Evolutionary conservation across 1,139 yeast genomes (phyloP).

Genomic region (Diutina ranongensis): DNA sequence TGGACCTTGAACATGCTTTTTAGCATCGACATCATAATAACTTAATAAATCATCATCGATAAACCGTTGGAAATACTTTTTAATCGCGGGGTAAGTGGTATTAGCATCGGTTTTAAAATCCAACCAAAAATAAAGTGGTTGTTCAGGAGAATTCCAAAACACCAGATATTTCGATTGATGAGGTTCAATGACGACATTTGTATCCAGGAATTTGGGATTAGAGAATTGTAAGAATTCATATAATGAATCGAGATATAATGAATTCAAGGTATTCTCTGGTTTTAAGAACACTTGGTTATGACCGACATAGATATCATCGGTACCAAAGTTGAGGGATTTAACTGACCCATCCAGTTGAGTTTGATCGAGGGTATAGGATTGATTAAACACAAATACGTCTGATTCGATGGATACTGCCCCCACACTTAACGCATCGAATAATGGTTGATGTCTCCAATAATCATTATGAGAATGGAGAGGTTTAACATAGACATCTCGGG

Average conservation of each 20-base stretch:
- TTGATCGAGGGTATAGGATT: slow-evolving; percentile 11
- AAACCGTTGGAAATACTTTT: slow-evolving; percentile 21
- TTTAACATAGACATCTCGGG: slow-evolving; percentile 37
- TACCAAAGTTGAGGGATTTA: slow-evolving; percentile 13
- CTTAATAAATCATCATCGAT: slow-evolving; percentile 24
- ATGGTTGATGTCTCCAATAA: slow-evolving; percentile 55
- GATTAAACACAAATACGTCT: slow-evolving; percentile 50
- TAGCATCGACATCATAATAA: slow-evolving; percentile 18
- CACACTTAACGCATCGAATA: slow-evolving; percentile 46
- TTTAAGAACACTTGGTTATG: slow-evolving; percentile 42
- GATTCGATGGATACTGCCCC: slow-evolving; percentile 62
- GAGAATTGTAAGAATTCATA: slow-evolving; percentile 25
- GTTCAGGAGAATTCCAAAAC: slow-evolving; percentile 29
- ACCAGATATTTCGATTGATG: slow-evolving; percentile 18
- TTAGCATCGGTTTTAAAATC: slow-evolving; percentile 30
- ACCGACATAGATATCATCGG: slow-evolving; percentile 48
- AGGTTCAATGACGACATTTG: not conserved
- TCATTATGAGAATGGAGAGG: slow-evolving; percentile 68
- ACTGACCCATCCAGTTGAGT: not conserved
- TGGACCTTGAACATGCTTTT: slow-evolving; percentile 22
- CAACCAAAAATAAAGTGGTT: slow-evolving; percentile 29
- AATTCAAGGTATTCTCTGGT: slow-evolving; percentile 31
- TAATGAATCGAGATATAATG: slow-evolving; percentile 45
- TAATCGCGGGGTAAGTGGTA: slow-evolving; percentile 20
- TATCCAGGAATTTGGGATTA: slow-evolving; percentile 9